Conservation (phyloP, 192 early-diverging fungal species). For the Spizellomyces punctatus region DNA sequence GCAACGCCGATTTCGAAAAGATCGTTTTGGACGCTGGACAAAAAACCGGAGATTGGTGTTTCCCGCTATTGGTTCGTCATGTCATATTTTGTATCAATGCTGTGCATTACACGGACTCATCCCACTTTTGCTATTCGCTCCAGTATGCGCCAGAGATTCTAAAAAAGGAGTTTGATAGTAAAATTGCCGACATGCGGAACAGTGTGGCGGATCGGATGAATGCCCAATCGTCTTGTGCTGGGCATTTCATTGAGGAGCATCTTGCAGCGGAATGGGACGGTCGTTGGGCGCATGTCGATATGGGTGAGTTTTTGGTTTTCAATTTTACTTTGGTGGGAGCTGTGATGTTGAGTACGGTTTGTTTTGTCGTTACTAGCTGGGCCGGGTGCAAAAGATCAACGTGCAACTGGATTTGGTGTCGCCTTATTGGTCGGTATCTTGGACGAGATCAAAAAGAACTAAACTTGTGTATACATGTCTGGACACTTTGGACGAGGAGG, state of each 20-base stretch:
- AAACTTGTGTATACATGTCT: too few relatives aligned
- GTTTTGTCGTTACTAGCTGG: slow-evolving; percentile 21
- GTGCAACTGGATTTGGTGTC: slow-evolving; percentile 44
- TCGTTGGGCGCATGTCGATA: slow-evolving; percentile 50
- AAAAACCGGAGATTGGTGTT: slow-evolving; percentile 25
- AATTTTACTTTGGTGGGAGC: neutral
- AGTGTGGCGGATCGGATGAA: slow-evolving; percentile 49
- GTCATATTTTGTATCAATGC: neutral
- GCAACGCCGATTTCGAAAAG: slow-evolving; percentile 41
- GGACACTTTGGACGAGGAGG: too few relatives aligned
- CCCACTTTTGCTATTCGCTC: neutral
- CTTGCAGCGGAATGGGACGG: slow-evolving; percentile 40
- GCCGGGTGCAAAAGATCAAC: slow-evolving; percentile 17
- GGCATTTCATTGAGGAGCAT: slow-evolving; percentile 54
- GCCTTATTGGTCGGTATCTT: slow-evolving; percentile 47
- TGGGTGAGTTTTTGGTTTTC: slow-evolving; percentile 24
- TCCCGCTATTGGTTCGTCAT: slow-evolving; percentile 17
- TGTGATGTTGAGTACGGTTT: neutral
- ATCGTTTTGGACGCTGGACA: slow-evolving; percentile 42
- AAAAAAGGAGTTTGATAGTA: slow-evolving; percentile 28
- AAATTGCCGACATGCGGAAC: slow-evolving; percentile 59
- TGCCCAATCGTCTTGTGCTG: slow-evolving; percentile 48
- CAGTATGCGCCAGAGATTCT: slow-evolving; percentile 43
- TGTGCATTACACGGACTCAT: neutral
- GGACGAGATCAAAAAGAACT: neutral